Evolutionary conservation across 805 yeast species (phyloP).

Genomic region (Pichia paraexigua): DNA sequence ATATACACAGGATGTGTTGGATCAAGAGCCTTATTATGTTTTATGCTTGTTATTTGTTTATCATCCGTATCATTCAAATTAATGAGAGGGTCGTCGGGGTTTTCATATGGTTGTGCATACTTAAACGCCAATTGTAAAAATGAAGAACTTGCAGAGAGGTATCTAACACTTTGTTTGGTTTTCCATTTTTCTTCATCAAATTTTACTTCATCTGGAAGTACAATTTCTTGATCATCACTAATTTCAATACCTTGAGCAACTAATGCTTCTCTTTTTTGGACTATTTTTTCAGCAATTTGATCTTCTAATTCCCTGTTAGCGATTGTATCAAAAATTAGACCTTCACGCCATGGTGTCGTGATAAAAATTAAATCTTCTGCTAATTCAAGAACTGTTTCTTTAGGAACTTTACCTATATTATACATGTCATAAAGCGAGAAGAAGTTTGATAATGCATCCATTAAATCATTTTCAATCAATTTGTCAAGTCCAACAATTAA

Average conservation of each 20-base stretch:
- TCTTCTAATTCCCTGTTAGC: conserved; percentile 58
- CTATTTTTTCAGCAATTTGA: conserved; percentile 57
- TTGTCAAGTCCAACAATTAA: conserved; percentile 67
- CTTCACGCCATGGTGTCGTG: conserved; percentile 83
- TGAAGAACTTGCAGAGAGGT: conserved; percentile 76
- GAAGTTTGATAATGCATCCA: conserved; percentile 72
- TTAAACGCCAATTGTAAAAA: conserved; percentile 85
- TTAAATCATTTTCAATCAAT: conserved; percentile 61
- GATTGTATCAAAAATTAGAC: conserved; percentile 50
- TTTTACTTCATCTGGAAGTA: conserved; percentile 50
- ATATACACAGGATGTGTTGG: conserved; percentile 70
- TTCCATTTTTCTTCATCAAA: conserved; percentile 58
- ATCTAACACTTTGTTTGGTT: conserved; percentile 65
- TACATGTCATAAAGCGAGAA: conserved; percentile 66
- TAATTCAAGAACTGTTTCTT: conserved; percentile 73
- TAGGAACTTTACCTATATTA: conserved; percentile 51
- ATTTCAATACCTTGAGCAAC: conserved; percentile 26
- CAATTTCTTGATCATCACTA: conserved; percentile 29
- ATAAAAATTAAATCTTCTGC: conserved; percentile 82
- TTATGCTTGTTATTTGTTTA: conserved; percentile 22
- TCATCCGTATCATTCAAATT: conserved; percentile 33
- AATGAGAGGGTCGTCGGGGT: conserved; percentile 33
- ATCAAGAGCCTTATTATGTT: conserved; percentile 73
- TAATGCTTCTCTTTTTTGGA: conserved; percentile 30
- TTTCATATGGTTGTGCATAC: conserved; percentile 68